Base-by-base conservation (phyloP, 1,284 basidiomycete species). In the Thecaphora thlaspeos region DNA sequence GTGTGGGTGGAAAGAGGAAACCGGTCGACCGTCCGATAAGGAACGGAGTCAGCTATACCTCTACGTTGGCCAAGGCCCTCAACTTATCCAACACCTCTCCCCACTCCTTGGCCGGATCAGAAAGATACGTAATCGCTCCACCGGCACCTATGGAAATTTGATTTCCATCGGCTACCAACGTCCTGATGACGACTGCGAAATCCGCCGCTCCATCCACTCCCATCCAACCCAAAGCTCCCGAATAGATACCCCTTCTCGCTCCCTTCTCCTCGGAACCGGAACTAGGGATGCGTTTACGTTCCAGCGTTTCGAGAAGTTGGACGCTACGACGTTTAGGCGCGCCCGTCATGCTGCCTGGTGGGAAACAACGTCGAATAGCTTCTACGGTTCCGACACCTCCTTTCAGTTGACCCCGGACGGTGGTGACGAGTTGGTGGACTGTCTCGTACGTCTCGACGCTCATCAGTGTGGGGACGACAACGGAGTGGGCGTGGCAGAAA, bases 351-450 rank as follows among this genome's bases (percentile, higher is more conserved):
- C 90, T 93, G 1, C 91, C 91, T 87, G 71, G 53, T 45, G 66
- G 69, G 43, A 76, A 73, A 36, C 90, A 89, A 38, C 84, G 80
- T 60, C 83, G 83, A 47, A 95, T 81, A 12, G 89, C 87, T 66
- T 92, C 87, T 81, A 90, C 88, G 8, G 79, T 71, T 12, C 81
- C 80, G 9, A 83, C 79, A 18, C 79, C 79, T 0, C 78, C 64
- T 5, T 79, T 80, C 21, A 82, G 69, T 22, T 70, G 81, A 19
- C 91, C 71, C 2, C 42, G 51, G 9, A 97, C 90, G 23, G 93
- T 92, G 45, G 92, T 96, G 11, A 97, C 94, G 42, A 97, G 85
- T 78, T 95, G 91, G 85, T 92, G 96, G 2, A 98, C 90, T 0
- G 90, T 93, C 79, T 90, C 86, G 75, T 94, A 96, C 67, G 90